phyloP scores from a whole-genome alignment of 2,329 filamentous ascomycete species.

The Colletotrichum cereale region DNA sequence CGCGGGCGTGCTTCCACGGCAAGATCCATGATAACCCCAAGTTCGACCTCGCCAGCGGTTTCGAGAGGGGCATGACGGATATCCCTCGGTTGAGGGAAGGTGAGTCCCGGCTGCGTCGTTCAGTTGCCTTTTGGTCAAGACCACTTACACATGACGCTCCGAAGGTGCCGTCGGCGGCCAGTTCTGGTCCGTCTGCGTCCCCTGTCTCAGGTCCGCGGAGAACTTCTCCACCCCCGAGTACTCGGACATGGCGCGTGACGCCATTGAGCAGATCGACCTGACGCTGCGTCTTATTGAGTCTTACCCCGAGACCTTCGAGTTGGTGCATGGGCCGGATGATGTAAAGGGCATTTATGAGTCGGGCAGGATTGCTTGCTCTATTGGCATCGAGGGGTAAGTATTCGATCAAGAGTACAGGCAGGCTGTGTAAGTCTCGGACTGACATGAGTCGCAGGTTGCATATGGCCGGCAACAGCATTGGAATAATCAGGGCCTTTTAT shows the following conservation, averaged over 20 bases:
- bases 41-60: conserved; percentile 49
- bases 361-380: conserved; percentile 50
- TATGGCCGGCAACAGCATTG: conserved; percentile 50
- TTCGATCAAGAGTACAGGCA: fast-evolving
- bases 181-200: conserved; percentile 49
- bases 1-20: conserved; percentile 46
- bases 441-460: conserved; percentile 40
- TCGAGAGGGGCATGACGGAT: conserved; percentile 50
- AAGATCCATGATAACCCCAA: conserved; percentile 50
- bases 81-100: conserved; percentile 45
- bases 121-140: not conserved
- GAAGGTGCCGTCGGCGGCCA: conserved; percentile 46
- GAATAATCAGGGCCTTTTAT: conserved; percentile 50
- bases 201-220: conserved; percentile 43
- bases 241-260: conserved; percentile 42
- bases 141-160: not conserved
- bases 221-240: conserved; percentile 44
- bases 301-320: conserved; percentile 43
- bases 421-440: not conserved
- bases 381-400: conserved; percentile 50
- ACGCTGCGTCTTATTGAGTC: conserved; percentile 44
- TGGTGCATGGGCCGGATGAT: conserved; percentile 46
- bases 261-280: conserved; percentile 44
- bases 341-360: conserved; percentile 46
- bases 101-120: not conserved